Percentiles rank a stretch among this genome's conserved stretches.
phyloP scores from a whole-genome alignment of 164 flowering plant genomes.

The Magnolia kwangsiensis region DNA sequence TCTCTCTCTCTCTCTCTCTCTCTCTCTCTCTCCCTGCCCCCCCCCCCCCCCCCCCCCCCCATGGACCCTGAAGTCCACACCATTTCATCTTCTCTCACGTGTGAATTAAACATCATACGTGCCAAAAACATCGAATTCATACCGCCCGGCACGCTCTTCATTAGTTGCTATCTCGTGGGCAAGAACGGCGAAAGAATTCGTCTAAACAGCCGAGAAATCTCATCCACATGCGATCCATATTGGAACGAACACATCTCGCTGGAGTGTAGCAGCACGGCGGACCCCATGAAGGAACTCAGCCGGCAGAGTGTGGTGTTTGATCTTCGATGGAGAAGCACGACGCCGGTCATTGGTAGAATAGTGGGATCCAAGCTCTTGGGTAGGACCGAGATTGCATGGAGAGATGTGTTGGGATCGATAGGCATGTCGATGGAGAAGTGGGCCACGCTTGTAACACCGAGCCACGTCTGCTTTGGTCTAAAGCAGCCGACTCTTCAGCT shows the following conservation, averaged over 20 bases:
- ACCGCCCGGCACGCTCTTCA: conserved; percentile 30
- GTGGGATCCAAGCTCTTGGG: conserved; percentile 46
- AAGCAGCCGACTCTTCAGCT: conserved; percentile 24
- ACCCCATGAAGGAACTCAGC: conserved; percentile 32
- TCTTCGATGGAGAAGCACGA: conserved; percentile 45
- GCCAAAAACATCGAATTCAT: conserved; percentile 48
- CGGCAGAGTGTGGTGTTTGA: conserved; percentile 49
- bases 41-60: too few relatives aligned
- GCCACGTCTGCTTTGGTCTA: neutral
- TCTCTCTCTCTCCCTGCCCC: too few relatives aligned
- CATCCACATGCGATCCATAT: conserved; percentile 26
- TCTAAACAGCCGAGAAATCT: conserved; percentile 24
- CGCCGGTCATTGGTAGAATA: conserved; percentile 27
- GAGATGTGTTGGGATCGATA: conserved; percentile 38
- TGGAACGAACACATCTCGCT: conserved; percentile 53
- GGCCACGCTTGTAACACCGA: conserved; percentile 16
- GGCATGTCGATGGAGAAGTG: conserved; percentile 47
- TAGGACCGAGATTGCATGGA: conserved; percentile 56
- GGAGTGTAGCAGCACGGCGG: conserved; percentile 40
- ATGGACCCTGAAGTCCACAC: too few relatives aligned
- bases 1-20: neutral
- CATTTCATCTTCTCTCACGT: conserved; percentile 15
- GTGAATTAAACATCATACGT: conserved; percentile 45
- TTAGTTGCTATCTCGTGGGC: conserved; percentile 56
- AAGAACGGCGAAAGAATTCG: conserved; percentile 19